A percentile compares a stretch with the other conserved stretches of the same genome.
These are phyloP conservation scores for Pseudogymnoascus sp. DNA, from an alignment of 2,329 filamentous ascomycete species.

Conservation along the genomic window DNA sequence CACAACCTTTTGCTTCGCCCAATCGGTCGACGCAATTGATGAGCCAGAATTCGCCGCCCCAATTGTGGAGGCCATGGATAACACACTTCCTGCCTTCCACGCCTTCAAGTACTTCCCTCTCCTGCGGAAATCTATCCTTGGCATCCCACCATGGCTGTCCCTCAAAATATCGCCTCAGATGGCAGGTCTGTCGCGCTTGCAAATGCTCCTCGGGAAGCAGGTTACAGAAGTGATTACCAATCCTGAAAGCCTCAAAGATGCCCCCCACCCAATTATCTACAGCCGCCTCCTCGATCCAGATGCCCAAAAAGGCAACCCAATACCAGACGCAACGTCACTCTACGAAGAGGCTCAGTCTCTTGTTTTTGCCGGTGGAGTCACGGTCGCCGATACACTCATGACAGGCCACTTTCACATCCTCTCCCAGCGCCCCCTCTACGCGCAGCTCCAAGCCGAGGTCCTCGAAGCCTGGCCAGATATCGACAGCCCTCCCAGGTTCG, in stretches of 20 bases:
- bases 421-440: slow-evolving; percentile 24
- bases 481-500: slow-evolving; percentile 24
- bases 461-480: slow-evolving; percentile 28
- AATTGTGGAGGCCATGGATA: slow-evolving; percentile 33
- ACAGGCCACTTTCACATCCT: slow-evolving; percentile 34
- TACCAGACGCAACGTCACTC: slow-evolving; percentile 21
- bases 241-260: slow-evolving; percentile 21
- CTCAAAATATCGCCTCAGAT: slow-evolving; percentile 18
- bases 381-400: slow-evolving; percentile 34
- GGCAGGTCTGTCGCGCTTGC: slow-evolving; percentile 16
- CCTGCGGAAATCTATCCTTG: slow-evolving; percentile 14
- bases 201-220: slow-evolving; percentile 18
- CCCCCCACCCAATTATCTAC: slow-evolving; percentile 29
- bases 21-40: slow-evolving; percentile 32
- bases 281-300: slow-evolving; percentile 26
- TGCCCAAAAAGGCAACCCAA: slow-evolving; percentile 21
- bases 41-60: slow-evolving; percentile 32
- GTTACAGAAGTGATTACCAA: slow-evolving; percentile 22
- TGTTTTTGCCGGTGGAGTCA: slow-evolving; percentile 39
- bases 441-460: slow-evolving; percentile 33
- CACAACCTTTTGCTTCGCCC: slow-evolving; percentile 33
- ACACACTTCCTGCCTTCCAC: slow-evolving; percentile 26
- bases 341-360: slow-evolving; percentile 37
- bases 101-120: slow-evolving; percentile 32
- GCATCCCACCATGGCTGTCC: slow-evolving; percentile 18